Base-by-base conservation (phyloP, 108 stramenopile genomes). In the Skeletonema costatum region DNA sequence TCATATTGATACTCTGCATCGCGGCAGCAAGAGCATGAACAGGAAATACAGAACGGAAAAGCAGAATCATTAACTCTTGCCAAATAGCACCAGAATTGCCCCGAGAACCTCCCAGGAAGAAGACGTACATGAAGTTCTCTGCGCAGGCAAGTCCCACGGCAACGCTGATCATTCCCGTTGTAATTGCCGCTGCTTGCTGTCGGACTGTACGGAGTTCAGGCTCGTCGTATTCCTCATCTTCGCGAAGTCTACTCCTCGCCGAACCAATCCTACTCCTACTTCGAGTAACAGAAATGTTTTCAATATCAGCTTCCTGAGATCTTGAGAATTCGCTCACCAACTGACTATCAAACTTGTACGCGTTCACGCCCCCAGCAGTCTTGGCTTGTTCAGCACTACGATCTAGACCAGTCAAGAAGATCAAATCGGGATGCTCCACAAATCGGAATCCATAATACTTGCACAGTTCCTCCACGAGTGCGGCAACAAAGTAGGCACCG, bases 111-210 rank as follows among this genome's bases (percentile, higher is more conserved):
- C 94, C 94, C 11, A 93, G 68, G 51, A 93, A 78, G 78, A 93
- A 95, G n/a, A 95, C 94, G 64, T 95, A 95, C 41, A 95, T 62
- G 44, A 89, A 92, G 68, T 95, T 95, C 68, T 95, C 94, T 53
- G 94, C 94, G 64, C 94, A 95, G 13, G 94, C 90, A 58, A 95
- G 82, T 70, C 94, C 94, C 31, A 95, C 91, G 0, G 94, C 94
- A 12, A 89, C 89, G 64, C 92, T 86, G 33, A 95, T 93, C 94
- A 95, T 95, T 9, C 88, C 92, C 19, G 90, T 95, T 11, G 94
- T 95, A n/a, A 95, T 84, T 31, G 94, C 94, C 13, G 90, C 88
- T n/a, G 92, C 94, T 76, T 85, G 89, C 74, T 95, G 94, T 48
- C 90, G 83, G 60, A 88, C 69, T 6, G 92, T 87, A 66, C 94